Conservation (phyloP, 1,139 yeast species). For the Pichia sp. region DNA sequence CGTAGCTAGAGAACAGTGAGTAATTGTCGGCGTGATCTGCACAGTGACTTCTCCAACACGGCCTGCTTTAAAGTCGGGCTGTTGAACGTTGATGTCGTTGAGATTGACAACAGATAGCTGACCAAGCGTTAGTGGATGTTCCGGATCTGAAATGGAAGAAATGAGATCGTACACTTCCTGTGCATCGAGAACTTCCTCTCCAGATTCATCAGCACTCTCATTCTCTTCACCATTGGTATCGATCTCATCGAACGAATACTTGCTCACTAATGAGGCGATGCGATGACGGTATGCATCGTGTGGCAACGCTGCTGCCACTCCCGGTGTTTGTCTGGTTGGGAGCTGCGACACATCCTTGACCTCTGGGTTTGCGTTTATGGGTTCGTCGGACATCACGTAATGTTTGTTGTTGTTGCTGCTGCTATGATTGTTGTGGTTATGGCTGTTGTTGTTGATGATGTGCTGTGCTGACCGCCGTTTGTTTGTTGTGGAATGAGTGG, state of each 20-base stretch:
- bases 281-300: no score
- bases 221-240: constrained; percentile 12
- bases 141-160: constrained; percentile 91
- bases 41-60: constrained; percentile 67
- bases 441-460: no score
- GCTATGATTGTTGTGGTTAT: no score
- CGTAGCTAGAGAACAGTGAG: constrained; percentile 95
- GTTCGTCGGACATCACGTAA: constrained; percentile 42
- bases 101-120: constrained; percentile 92
- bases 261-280: no score
- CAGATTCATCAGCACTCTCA: constrained; percentile 17
- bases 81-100: constrained; percentile 64
- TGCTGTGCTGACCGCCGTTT: no score
- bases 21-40: constrained; percentile 92
- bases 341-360: constrained; percentile 68
- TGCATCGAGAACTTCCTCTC: constrained; percentile 59
- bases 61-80: constrained; percentile 33
- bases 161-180: constrained; percentile 71
- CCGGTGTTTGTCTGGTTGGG: constrained; percentile 62
- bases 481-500: no score
- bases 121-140: constrained; percentile 92
- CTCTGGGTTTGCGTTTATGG: constrained; percentile 88
- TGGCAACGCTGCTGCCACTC: no score
- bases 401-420: no score
- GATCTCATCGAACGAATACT: constrained; percentile 8